Evolutionary conservation across 345 rosid species (phyloP), one percentile per base, ranked within the genome.

Genomic region (Garcia nutans): DNA sequence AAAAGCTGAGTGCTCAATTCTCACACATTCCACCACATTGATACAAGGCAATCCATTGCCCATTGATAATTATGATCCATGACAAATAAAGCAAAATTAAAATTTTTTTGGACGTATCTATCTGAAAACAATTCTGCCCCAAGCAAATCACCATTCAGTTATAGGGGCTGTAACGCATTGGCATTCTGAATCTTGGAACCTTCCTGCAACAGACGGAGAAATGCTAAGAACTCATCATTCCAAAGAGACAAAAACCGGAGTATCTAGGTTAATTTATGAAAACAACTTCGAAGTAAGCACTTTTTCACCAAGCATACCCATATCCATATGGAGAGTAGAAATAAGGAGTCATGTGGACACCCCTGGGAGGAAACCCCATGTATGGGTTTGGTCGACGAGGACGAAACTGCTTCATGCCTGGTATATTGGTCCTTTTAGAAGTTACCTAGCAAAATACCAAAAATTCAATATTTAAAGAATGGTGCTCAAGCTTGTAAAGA

Each of bases 351-450:
- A 87, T 33, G 72, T 62, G 80, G 42, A 84, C 70, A 9, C 85
- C 84, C 75, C 89, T 83, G 5, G 85, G 75, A 68, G 77, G 82
- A 74, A 76, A 79, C 15, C 81, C 85, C 81, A 76, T 70, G 54
- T 70, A 87, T 8, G 90, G 86, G 71, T 68, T 89, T 71, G 87
- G 8, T 55, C 88, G 85, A 65, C 89, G 88, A 44, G 89, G 88
- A 5, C 85, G 93, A 60, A 80, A 83, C 73, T 86, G 96, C 86
- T 89, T 91, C 96, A 91, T 88, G 61, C 96, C 96, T 63, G 96
- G 96, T 31, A 89, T 33, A 74, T 88, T 91, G 72, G 92, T 88
- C 73, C 92, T 78, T 85, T 91, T 91, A 1, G 84, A 87, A 17
- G 90, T 88, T 42, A 91, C 87, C 96, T 89, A 74, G 22, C 74